Evolutionary conservation across 2,329 filamentous ascomycete species (phyloP), one percentile per base, ranked within the genome.

Genomic region (Tympanopsis confertula): DNA sequence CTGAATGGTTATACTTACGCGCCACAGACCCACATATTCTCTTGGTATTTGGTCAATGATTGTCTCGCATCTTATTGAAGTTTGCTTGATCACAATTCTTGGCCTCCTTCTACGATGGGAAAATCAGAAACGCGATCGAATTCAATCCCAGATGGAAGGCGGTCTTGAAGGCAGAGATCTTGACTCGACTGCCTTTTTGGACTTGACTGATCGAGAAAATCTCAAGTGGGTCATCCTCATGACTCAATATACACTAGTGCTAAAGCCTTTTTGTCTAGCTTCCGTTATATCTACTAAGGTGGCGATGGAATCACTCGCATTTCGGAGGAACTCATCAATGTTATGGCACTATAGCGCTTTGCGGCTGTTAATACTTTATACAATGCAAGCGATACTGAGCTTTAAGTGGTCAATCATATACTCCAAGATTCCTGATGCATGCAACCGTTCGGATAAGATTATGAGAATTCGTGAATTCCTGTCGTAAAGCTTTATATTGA

Each of bases 31-130:
- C 4, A 52, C 48, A 1, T 71, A 71, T 36, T 26, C 48, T n/a
- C 54, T 69, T 24, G 67, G 66, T 2, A 70, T 71, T 39, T 71
- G 68, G 66, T 67, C 60, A 17, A 70, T 71, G 66, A 69, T 71
- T 39, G 63, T 68, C 29, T 61, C 61, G 12, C 66, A 70, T 42
- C 47, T 70, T 22, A 55, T 70, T 13, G 69, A 74, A 48, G 66
- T 62, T 5, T 53, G 56, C 3, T 44, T 68, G 0, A 60, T 71
- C n/a, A 42, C 55, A 7, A 42, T 48, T 0, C 54, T 71, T 14
- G 60, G 67, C 10, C 47, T 63, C 5, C 47, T 67, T n/a, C 50
- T 73, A 20, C 56, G 57, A 3, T 52, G 57, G 45, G 67, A 70
- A 52, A 71, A 71, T 38, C 54, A 58, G 44, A 57, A 60, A 33